A percentile compares a stretch with the other conserved stretches of the same genome.
Conservation (phyloP, 2,329 filamentous ascomycete species). For the Aspergillus sp. region DNA sequence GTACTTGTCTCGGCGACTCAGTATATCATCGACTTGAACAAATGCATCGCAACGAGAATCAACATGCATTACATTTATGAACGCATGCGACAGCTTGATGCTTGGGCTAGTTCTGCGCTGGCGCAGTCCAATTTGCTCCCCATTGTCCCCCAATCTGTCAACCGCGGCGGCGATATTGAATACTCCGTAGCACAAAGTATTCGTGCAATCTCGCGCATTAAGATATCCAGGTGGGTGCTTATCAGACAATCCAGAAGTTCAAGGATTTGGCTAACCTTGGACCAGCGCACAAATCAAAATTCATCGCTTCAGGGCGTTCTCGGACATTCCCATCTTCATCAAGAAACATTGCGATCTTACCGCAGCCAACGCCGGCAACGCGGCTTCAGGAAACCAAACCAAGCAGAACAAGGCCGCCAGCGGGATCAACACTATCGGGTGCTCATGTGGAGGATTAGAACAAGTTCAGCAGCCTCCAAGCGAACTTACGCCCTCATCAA, state of each 20-base stretch:
- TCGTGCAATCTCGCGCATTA: constrained; percentile 43
- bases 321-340: constrained; percentile 47
- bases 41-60: constrained; percentile 34
- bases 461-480: constrained; percentile 28
- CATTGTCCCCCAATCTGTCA: constrained; percentile 21
- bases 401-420: constrained; percentile 9
- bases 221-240: constrained; percentile 40
- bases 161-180: constrained; percentile 33
- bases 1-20: constrained; percentile 43
- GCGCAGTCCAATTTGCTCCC: constrained; percentile 34
- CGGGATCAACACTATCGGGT: constrained; percentile 31
- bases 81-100: constrained; percentile 43
- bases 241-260: not conserved
- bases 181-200: constrained; percentile 40
- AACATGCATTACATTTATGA: constrained; percentile 41
- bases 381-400: constrained; percentile 8
- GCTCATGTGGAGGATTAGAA: constrained; percentile 32
- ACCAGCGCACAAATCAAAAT: constrained; percentile 46
- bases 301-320: constrained; percentile 48
- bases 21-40: constrained; percentile 42
- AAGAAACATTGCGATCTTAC: constrained; percentile 47
- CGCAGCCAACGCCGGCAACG: constrained; percentile 24
- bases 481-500: constrained; percentile 35
- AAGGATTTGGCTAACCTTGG: constrained; percentile 6
- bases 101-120: constrained; percentile 39